Evolutionary conservation across 2,329 filamentous ascomycete species (phyloP).

Genomic region (Whalleya microplaca): DNA sequence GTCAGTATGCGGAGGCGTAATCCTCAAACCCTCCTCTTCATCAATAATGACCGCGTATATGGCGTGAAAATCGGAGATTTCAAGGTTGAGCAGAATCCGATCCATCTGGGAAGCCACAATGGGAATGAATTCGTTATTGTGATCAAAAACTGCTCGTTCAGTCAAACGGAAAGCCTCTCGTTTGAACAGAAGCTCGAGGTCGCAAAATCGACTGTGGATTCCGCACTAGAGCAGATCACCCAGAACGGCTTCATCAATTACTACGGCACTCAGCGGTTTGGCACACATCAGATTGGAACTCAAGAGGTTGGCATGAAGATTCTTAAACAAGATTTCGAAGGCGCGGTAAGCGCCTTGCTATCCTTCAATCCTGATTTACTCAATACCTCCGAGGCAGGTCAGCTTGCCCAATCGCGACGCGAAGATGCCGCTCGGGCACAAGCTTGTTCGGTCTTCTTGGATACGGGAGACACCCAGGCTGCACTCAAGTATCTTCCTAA

Average conservation of each 20-base stretch:
- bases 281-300: constrained; percentile 83
- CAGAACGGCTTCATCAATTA: constrained; percentile 93
- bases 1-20: constrained; percentile 65
- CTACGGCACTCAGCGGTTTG: constrained; percentile 96
- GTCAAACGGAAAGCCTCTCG: constrained; percentile 45
- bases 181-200: constrained; percentile 52
- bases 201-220: constrained; percentile 54
- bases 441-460: constrained; percentile 75
- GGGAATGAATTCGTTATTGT: constrained; percentile 96
- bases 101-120: constrained; percentile 80
- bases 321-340: constrained; percentile 78
- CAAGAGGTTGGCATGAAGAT: constrained; percentile 85
- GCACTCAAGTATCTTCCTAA: constrained; percentile 73
- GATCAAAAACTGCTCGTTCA: constrained; percentile 79
- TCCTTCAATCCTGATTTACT: constrained; percentile 68
- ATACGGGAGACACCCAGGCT: constrained; percentile 58
- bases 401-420: constrained; percentile 56
- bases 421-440: constrained; percentile 82
- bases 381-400: constrained; percentile 52
- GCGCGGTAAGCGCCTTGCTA: constrained; percentile 77
- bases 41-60: constrained; percentile 65
- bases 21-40: constrained; percentile 62
- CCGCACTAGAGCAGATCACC: constrained; percentile 68
- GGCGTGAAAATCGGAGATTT: constrained; percentile 78
- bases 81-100: constrained; percentile 69